Conservation (phyloP, 352 stramenopile species). For the Elongisporangium anandrum region DNA sequence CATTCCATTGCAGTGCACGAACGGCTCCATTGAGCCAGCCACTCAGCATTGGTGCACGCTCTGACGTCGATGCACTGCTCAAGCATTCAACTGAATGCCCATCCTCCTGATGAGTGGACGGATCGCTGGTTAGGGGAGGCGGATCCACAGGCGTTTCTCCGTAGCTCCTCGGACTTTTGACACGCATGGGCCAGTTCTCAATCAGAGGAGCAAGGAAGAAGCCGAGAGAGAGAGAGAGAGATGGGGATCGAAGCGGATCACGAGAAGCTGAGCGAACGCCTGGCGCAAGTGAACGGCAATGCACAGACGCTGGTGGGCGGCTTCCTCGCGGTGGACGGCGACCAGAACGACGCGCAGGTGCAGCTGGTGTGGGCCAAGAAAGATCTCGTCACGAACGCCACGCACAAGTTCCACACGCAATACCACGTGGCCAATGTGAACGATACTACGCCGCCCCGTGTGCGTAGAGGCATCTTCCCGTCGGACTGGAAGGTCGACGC, state of each 20-base stretch:
- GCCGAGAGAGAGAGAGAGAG: too few species aligned
- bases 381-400: slow-evolving; percentile 51
- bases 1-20: too few species aligned
- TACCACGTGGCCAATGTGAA: slow-evolving; percentile 33
- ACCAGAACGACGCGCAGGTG: slow-evolving; percentile 20
- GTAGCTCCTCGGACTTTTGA: too few species aligned
- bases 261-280: slow-evolving; percentile 36
- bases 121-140: too few species aligned
- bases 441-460: slow-evolving; percentile 11
- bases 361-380: slow-evolving; percentile 60
- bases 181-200: background rate
- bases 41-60: too few species aligned
- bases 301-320: slow-evolving; percentile 48
- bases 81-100: too few species aligned
- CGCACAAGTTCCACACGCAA: slow-evolving; percentile 50
- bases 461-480: slow-evolving; percentile 33
- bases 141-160: too few species aligned
- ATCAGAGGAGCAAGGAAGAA: background rate
- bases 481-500: slow-evolving; percentile 28
- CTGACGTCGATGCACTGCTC: too few species aligned
- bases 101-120: too few species aligned
- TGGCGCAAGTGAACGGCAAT: slow-evolving; percentile 36
- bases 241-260: slow-evolving; percentile 7
- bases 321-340: slow-evolving; percentile 24
- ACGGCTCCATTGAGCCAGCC: too few species aligned